Conservation (phyloP, 78 protist genomes). For the Isochrysis galbana region DNA sequence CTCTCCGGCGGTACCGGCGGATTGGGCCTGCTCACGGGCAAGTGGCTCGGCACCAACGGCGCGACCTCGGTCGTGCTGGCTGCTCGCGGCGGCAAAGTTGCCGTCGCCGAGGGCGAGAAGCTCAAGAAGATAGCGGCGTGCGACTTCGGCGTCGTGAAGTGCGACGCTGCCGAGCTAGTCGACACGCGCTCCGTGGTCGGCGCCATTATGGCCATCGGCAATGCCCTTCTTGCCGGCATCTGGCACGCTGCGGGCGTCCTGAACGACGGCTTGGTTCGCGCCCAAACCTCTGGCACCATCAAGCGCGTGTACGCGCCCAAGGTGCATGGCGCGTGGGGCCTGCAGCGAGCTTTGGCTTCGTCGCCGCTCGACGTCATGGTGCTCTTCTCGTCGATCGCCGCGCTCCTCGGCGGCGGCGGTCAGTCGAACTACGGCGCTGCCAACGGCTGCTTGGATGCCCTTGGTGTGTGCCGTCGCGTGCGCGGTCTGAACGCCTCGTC, state of each 20-base stretch:
- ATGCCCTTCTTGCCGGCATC: not conserved
- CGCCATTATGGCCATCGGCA: not conserved
- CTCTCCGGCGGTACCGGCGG: slow-evolving; percentile 37
- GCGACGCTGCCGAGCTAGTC: not conserved
- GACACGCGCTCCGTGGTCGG: not conserved
- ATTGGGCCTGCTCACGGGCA: not conserved
- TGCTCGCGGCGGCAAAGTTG: not conserved
- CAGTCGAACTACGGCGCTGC: slow-evolving; percentile 48
- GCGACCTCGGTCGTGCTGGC: not conserved
- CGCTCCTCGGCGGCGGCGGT: slow-evolving; percentile 26
- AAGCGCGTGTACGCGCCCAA: not conserved
- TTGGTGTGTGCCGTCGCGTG: not conserved
- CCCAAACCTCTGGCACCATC: not conserved
- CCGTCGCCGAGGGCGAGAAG: not conserved
- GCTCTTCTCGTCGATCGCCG: slow-evolving; percentile 38
- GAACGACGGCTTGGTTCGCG: not conserved
- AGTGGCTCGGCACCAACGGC: slow-evolving; percentile 8
- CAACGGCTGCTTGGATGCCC: slow-evolving; percentile 30
- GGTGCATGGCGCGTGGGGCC: not conserved
- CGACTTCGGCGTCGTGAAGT: not conserved
- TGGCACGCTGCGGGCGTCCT: slow-evolving; percentile 33
- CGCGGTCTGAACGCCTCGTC: not conserved
- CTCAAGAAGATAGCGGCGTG: not conserved
- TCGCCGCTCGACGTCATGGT: slow-evolving; percentile 9
- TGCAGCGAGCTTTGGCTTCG: not conserved